These are phyloP conservation scores for Trichoderma hamatum DNA, from an alignment of 2,329 filamentous ascomycete species.

Conservation along the genomic window DNA sequence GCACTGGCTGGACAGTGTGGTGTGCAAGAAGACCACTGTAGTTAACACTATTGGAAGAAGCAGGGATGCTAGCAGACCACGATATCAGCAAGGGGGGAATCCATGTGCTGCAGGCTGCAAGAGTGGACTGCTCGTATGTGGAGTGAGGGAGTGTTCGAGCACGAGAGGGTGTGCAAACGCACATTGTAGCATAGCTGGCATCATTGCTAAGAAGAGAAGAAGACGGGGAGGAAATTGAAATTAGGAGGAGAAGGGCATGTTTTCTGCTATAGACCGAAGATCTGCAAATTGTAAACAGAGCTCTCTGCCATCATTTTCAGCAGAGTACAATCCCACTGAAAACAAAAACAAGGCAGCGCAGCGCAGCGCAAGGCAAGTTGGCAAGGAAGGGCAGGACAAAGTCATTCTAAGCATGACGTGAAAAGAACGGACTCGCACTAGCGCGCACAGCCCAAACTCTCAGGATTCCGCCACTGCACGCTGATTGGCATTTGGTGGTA, in stretches of 20 bases:
- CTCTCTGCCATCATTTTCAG: background rate
- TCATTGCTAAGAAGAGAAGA: background rate
- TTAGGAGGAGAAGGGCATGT: background rate
- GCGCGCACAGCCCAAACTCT: slow-evolving; percentile 11
- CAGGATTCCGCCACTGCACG: slow-evolving; percentile 13
- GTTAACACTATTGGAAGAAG: slow-evolving; percentile 1
- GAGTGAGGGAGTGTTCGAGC: background rate
- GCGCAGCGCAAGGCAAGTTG: too few species aligned
- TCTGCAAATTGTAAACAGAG: background rate
- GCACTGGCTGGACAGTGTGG: slow-evolving; percentile 21
- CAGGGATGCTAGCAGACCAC: slow-evolving; percentile 10
- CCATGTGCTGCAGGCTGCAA: slow-evolving; percentile 13
- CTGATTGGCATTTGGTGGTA: slow-evolving; percentile 1
- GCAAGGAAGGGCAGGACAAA: background rate
- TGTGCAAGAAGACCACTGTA: slow-evolving; percentile 22
- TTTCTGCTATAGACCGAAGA: background rate
- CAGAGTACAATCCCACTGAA: background rate
- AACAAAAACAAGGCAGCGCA: background rate
- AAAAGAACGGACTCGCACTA: slow-evolving; percentile 1
- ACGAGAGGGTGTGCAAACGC: background rate
- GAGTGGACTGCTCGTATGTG: background rate
- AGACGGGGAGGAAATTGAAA: background rate
- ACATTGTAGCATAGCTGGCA: background rate
- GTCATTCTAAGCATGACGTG: background rate
- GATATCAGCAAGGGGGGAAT: slow-evolving; percentile 9